Evolutionary conservation across 2,329 filamentous ascomycete genomes (phyloP).

Genomic region (Aspergillus japonicus): DNA sequence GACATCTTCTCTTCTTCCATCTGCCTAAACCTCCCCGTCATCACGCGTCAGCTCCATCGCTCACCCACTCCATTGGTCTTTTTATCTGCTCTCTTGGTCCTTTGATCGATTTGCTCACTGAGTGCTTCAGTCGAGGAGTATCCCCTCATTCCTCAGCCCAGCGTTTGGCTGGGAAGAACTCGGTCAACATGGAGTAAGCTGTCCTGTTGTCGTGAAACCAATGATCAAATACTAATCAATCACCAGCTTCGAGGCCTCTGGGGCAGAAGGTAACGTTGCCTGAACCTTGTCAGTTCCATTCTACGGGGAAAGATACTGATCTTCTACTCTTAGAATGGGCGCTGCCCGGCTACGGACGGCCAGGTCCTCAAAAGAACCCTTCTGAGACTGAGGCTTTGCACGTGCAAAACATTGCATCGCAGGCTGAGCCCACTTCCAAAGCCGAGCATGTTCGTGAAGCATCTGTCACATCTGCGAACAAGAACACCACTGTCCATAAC

Average conservation of each 20-base stretch:
- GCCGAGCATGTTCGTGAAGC: conserved; percentile 6
- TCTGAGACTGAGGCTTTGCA: background rate
- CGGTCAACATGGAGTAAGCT: conserved; percentile 17
- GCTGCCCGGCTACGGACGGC: conserved; percentile 23
- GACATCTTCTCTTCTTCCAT: background rate
- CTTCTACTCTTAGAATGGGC: conserved; percentile 21
- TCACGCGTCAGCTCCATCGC: background rate
- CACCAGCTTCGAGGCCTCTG: conserved; percentile 22
- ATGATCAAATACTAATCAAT: background rate
- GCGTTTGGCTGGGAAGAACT: background rate
- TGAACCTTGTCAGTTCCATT: background rate
- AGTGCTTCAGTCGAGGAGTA: background rate
- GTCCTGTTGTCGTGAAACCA: background rate
- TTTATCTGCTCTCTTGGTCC: background rate
- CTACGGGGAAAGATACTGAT: background rate
- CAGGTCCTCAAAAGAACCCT: background rate
- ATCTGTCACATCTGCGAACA: background rate
- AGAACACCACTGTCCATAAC: background rate
- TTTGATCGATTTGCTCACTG: background rate
- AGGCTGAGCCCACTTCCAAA: background rate
- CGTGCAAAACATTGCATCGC: background rate
- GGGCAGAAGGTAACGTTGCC: conserved; percentile 23
- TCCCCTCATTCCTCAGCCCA: background rate
- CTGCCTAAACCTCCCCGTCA: background rate
- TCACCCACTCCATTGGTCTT: background rate